Evolutionary conservation across 495 filamentous ascomycete genomes (phyloP).

Genomic region (Xanthoparmelia taractica): DNA sequence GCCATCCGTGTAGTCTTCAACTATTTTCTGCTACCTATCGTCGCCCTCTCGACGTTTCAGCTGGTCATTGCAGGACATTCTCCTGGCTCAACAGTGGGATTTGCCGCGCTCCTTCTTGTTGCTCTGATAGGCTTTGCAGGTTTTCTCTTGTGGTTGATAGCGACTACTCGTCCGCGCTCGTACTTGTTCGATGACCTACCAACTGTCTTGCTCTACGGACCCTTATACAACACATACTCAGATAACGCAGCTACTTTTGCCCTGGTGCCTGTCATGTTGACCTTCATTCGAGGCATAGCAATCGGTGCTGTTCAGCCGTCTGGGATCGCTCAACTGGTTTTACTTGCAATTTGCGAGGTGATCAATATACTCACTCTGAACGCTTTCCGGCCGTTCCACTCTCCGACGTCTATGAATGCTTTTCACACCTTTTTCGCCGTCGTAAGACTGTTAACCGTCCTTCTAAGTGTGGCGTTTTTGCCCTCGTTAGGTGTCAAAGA

Average conservation of each 20-base stretch:
- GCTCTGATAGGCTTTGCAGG: constrained; percentile 60
- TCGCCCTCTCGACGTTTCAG: constrained; percentile 83
- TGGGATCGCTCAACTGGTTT: constrained; percentile 82
- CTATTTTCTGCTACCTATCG: constrained; percentile 80
- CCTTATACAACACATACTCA: constrained; percentile 94
- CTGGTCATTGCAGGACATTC: constrained; percentile 66
- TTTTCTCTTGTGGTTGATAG: constrained; percentile 76
- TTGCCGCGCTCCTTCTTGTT: constrained; percentile 67
- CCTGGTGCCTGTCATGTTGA: constrained; percentile 74
- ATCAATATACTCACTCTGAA: constrained; percentile 81
- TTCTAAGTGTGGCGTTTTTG: constrained; percentile 82
- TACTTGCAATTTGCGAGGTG: constrained; percentile 90
- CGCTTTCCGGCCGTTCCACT: constrained; percentile 82
- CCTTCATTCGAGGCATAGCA: constrained; percentile 76
- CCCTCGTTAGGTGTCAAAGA: constrained; percentile 71
- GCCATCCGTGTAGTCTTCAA: constrained; percentile 84
- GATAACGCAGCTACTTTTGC: constrained; percentile 86
- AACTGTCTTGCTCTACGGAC: constrained; percentile 82
- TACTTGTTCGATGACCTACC: constrained; percentile 88
- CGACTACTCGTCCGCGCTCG: constrained; percentile 69
- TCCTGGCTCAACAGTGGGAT: constrained; percentile 57
- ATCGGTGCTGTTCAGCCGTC: constrained; percentile 89
- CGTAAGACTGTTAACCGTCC: constrained; percentile 66
- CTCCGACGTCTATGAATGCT: constrained; percentile 93
- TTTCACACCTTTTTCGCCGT: constrained; percentile 81